Evolutionary conservation across 345 rosid species (phyloP).

Genomic region (Erysimum cheiranthoides): DNA sequence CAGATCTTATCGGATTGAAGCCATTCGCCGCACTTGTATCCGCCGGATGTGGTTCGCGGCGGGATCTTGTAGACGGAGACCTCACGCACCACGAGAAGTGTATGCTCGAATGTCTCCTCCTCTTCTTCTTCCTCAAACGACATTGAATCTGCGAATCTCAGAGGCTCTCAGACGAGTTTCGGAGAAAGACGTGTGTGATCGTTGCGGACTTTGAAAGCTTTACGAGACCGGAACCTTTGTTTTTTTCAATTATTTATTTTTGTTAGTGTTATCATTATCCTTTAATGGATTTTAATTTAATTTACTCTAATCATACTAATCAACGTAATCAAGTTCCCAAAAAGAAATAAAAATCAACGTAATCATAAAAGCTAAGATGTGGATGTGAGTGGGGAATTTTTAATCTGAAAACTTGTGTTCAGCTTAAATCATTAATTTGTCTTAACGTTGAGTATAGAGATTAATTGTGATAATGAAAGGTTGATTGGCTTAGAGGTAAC

Average conservation of each 20-base stretch:
- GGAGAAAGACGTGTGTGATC: slow-evolving; percentile 44
- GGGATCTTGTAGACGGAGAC: slow-evolving; percentile 93
- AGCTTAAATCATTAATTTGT: too few relatives aligned
- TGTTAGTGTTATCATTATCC: slow-evolving; percentile 8
- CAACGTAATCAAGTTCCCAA: neutral
- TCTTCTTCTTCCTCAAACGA: slow-evolving; percentile 91
- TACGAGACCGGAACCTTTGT: slow-evolving; percentile 10
- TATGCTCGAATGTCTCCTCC: slow-evolving; percentile 89
- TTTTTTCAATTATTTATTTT: neutral
- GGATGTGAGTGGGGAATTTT: neutral
- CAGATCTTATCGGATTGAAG: slow-evolving; percentile 99
- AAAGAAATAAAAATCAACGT: neutral
- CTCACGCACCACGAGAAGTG: slow-evolving; percentile 94
- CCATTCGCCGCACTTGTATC: slow-evolving; percentile 99
- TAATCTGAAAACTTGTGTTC: neutral
- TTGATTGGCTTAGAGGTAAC: too few relatives aligned
- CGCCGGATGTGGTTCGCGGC: slow-evolving; percentile 91
- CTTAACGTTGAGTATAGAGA: too few relatives aligned
- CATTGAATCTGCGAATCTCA: slow-evolving; percentile 49
- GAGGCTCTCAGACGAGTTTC: neutral
- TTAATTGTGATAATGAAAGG: neutral
- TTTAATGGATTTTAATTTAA: neutral
- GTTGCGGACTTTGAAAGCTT: slow-evolving; percentile 39
- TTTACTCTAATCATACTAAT: neutral
- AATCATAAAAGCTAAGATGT: slow-evolving; percentile 14